Evolutionary conservation across 495 filamentous ascomycete species (phyloP).

Genomic region (Penicillium fimorum): DNA sequence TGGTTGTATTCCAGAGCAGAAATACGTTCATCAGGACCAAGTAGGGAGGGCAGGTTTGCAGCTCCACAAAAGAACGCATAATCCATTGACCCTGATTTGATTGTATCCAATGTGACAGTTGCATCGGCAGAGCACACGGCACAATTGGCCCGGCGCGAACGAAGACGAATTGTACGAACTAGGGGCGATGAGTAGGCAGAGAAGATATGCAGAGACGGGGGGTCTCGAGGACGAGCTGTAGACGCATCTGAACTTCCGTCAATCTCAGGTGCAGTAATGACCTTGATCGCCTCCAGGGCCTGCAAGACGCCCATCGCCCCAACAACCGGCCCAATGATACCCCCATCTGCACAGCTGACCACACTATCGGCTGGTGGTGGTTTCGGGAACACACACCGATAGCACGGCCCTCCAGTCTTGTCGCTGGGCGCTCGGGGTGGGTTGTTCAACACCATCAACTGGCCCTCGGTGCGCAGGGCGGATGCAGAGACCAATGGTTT

Average conservation of each 20-base stretch:
- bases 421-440: slow-evolving; percentile 49
- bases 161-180: slow-evolving; percentile 73
- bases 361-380: slow-evolving; percentile 79
- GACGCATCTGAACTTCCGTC: slow-evolving; percentile 14
- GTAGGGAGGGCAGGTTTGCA: slow-evolving; percentile 44
- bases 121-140: slow-evolving; percentile 67
- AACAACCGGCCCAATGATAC: slow-evolving; percentile 88
- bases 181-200: slow-evolving; percentile 65
- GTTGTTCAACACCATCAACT: slow-evolving; percentile 75
- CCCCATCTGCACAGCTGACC: slow-evolving; percentile 83
- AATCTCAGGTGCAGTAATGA: slow-evolving; percentile 50
- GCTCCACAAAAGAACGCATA: slow-evolving; percentile 79
- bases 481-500: slow-evolving; percentile 88
- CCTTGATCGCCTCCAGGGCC: slow-evolving; percentile 84
- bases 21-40: slow-evolving; percentile 61
- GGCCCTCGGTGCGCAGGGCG: slow-evolving; percentile 81
- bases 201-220: slow-evolving; percentile 63
- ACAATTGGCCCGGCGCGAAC: slow-evolving; percentile 63
- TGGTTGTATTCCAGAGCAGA: slow-evolving; percentile 53
- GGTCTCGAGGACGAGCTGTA: slow-evolving; percentile 29
- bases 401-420: slow-evolving; percentile 69
- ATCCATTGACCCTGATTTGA: slow-evolving; percentile 64
- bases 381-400: slow-evolving; percentile 86
- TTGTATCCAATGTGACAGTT: slow-evolving; percentile 58
- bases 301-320: slow-evolving; percentile 92